These are phyloP conservation scores for Thermothielavioides terrestris DNA, from an alignment of 495 filamentous ascomycete species.

Conservation along the genomic window DNA sequence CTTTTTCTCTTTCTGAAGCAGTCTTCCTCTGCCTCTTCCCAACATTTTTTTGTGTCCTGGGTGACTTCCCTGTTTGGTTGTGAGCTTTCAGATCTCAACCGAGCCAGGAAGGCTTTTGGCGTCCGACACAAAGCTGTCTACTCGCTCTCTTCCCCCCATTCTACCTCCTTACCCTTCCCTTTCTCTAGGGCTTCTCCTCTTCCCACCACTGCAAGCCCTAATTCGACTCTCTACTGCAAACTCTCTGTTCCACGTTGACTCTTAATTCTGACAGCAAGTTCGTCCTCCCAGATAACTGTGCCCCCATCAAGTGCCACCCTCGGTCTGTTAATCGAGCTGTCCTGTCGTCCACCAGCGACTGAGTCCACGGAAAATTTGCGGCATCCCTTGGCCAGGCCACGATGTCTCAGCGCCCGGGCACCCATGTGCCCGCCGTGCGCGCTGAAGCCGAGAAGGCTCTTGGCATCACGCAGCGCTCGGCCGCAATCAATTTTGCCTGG, in stretches of 20 bases:
- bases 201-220: too few species aligned
- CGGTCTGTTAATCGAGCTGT: not conserved
- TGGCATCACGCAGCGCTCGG: conserved; percentile 29
- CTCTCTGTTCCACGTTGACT: not conserved
- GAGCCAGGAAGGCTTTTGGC: not conserved
- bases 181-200: not conserved
- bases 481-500: conserved; percentile 27
- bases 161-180: not conserved
- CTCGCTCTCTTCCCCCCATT: not conserved
- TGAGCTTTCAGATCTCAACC: not conserved
- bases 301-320: conserved; percentile 2
- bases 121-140: not conserved
- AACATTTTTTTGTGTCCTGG: not conserved
- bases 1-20: not conserved
- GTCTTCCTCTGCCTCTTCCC: not conserved
- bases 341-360: not conserved
- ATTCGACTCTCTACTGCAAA: not conserved
- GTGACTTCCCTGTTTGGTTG: not conserved
- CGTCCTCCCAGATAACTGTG: not conserved
- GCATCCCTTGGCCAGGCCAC: conserved; percentile 8
- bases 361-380: not conserved
- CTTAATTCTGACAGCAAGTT: not conserved
- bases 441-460: conserved; percentile 27
- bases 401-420: conserved; percentile 21
- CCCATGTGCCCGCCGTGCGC: conserved; percentile 28